These are phyloP conservation scores for Lomentospora prolificans DNA, from an alignment of 2,329 filamentous ascomycete genomes.

Conservation along the genomic window DNA sequence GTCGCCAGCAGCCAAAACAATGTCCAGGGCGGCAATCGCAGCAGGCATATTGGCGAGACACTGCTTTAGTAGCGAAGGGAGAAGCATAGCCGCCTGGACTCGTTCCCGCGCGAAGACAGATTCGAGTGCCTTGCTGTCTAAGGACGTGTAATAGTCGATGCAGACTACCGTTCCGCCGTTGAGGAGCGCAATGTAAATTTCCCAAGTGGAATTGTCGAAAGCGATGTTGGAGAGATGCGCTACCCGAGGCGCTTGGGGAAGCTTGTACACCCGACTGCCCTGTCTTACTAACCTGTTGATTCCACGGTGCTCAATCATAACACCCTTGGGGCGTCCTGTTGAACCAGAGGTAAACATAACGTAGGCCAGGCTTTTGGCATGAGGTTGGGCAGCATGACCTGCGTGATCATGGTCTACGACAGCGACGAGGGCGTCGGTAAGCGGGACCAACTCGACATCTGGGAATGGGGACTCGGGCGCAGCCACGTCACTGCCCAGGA, in stretches of 20 bases:
- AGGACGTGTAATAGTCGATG: not conserved
- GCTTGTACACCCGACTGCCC: not conserved
- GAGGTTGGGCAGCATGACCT: not conserved
- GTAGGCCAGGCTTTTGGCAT: constrained; percentile 10
- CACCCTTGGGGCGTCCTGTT: constrained; percentile 13
- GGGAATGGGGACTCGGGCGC: not conserved
- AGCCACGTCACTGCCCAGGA: not conserved
- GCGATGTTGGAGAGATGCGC: constrained; percentile 11
- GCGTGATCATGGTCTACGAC: not conserved
- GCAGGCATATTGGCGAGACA: not conserved
- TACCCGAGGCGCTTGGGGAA: not conserved
- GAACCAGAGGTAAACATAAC: constrained; percentile 13
- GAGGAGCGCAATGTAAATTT: constrained; percentile 8
- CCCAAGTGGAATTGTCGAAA: constrained; percentile 11
- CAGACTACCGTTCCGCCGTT: constrained; percentile 4
- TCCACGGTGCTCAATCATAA: constrained; percentile 12
- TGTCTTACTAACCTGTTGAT: not conserved
- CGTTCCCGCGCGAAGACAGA: not conserved
- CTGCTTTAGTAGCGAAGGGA: not conserved
- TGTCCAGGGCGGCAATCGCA: not conserved
- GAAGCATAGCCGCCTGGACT: not conserved
- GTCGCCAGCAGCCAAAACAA: not conserved
- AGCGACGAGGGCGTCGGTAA: not conserved
- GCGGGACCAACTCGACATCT: not conserved
- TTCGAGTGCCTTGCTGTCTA: not conserved